Conservation (phyloP, 2,329 filamentous ascomycete genomes). For the Neonectria punicea region DNA sequence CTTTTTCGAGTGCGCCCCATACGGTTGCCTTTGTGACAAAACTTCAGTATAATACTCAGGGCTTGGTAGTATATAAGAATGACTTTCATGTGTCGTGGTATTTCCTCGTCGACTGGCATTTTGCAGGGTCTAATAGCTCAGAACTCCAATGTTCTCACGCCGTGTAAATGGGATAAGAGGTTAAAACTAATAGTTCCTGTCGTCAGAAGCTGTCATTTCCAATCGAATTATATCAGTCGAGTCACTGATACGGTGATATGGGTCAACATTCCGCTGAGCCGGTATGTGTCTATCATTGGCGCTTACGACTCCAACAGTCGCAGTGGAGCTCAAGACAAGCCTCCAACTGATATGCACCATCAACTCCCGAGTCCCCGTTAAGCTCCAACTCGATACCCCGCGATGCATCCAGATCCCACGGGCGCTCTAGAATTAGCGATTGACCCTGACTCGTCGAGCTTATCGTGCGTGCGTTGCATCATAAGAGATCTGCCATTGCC, state of each 20-base stretch:
- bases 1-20: conserved; percentile 47
- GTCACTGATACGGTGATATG: background rate
- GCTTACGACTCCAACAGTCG: background rate
- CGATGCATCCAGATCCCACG: background rate
- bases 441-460: conserved; percentile 7
- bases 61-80: background rate
- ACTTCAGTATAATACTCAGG: background rate
- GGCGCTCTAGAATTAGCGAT: background rate
- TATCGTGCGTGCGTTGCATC: conserved; percentile 6
- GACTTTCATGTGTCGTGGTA: conserved; percentile 9
- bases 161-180: background rate
- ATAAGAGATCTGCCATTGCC: conserved; percentile 9
- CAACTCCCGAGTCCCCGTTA: background rate
- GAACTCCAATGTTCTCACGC: background rate
- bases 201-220: background rate
- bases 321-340: background rate
- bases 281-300: background rate
- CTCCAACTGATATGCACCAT: conserved; percentile 5
- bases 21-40: conserved; percentile 41
- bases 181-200: background rate
- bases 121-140: background rate
- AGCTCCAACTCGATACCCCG: conserved; percentile 14
- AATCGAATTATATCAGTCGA: background rate
- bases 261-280: background rate
- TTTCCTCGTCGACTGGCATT: background rate